phyloP scores from a whole-genome alignment of 768 basidiomycete species.

The Mycena chlorophos region DNA sequence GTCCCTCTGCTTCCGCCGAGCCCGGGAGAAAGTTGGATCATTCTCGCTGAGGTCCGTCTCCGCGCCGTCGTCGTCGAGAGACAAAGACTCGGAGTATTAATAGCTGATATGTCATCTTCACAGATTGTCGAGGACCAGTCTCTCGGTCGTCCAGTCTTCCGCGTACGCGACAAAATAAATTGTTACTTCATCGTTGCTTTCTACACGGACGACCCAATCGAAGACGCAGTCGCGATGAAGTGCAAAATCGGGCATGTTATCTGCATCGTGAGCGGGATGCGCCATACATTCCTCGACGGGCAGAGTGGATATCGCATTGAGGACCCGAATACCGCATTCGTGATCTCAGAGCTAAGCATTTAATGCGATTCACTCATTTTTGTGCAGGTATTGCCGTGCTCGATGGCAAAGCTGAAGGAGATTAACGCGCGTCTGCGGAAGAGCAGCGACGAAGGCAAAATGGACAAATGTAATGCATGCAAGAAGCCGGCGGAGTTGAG shows the following conservation, averaged over 20 bases:
- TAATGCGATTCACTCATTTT: not conserved
- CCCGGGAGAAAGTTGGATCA: conserved; percentile 26
- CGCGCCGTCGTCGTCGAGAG: not conserved
- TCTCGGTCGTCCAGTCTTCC: conserved; percentile 18
- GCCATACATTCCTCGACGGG: conserved; percentile 24
- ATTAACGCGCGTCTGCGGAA: conserved; percentile 21
- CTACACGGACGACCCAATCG: conserved; percentile 22
- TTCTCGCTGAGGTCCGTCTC: conserved; percentile 22
- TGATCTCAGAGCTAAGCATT: not conserved
- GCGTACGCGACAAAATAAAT: conserved; percentile 16
- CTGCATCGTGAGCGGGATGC: conserved; percentile 23
- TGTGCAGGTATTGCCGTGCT: conserved; percentile 12
- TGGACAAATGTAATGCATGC: conserved; percentile 22
- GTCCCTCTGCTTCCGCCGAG: conserved; percentile 24
- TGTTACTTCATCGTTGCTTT: conserved; percentile 22
- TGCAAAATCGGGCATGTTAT: conserved; percentile 21
- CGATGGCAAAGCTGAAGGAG: conserved; percentile 12
- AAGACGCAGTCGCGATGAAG: conserved; percentile 18
- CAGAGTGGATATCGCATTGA: conserved; percentile 25
- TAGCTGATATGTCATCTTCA: too few relatives aligned
- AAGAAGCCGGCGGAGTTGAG: conserved; percentile 11
- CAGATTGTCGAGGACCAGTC: conserved; percentile 21
- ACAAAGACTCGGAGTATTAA: not conserved
- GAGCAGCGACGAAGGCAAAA: conserved; percentile 17
- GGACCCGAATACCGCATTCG: conserved; percentile 16